These are phyloP conservation scores for Calonectria multiphialidica DNA, from an alignment of 2,329 filamentous ascomycete genomes.

Conservation along the genomic window DNA sequence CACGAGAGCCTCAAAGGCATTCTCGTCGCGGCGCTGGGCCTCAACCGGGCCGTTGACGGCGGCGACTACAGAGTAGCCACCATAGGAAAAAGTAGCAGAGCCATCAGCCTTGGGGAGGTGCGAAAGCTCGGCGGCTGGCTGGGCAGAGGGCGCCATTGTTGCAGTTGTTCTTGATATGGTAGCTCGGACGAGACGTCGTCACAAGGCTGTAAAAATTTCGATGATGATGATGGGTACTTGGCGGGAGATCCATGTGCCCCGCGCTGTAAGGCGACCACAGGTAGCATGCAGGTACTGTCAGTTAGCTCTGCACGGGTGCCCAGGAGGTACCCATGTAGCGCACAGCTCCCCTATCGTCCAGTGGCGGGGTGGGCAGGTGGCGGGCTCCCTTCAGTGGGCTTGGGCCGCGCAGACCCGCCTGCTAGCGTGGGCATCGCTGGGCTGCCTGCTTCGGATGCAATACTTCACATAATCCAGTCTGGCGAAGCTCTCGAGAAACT, in stretches of 20 bases:
- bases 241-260: neutral
- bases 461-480: neutral
- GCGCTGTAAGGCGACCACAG: neutral
- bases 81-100: constrained; percentile 80
- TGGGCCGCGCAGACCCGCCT: neutral
- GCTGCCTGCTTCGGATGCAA: neutral
- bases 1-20: constrained; percentile 89
- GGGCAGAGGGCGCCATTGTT: constrained; percentile 59
- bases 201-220: constrained; percentile 25
- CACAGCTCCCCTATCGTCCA: neutral
- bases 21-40: constrained; percentile 87
- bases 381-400: neutral
- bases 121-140: constrained; percentile 66
- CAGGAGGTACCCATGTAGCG: neutral
- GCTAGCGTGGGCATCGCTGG: neutral
- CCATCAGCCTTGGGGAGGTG: constrained; percentile 80
- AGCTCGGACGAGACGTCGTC: neutral
- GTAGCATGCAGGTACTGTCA: neutral
- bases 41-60: constrained; percentile 95
- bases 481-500: constrained; percentile 2
- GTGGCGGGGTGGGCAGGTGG: neutral
- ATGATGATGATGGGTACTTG: neutral
- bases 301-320: neutral
- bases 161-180: constrained; percentile 4
- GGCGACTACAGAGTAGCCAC: constrained; percentile 84